A percentile compares a stretch with the other conserved stretches of the same genome.
phyloP scores from a whole-genome alignment of 116 monocot species.

The Cymodocea nodosa region DNA sequence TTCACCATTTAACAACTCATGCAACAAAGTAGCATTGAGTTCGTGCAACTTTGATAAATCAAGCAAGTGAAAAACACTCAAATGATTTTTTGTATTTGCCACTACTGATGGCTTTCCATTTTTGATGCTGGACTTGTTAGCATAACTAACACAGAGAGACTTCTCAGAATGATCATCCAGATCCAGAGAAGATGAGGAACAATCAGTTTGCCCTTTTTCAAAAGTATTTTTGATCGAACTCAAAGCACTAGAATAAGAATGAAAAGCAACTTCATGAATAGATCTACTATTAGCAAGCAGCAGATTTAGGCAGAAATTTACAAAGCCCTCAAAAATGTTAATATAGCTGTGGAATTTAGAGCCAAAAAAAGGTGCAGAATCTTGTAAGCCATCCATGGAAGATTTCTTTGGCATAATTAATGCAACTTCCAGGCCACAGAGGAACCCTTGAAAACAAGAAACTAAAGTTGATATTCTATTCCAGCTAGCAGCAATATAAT shows the following conservation, averaged over 20 bases:
- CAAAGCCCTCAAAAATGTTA: slow-evolving; percentile 35
- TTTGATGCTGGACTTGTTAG: neutral
- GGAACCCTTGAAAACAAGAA: slow-evolving; percentile 71
- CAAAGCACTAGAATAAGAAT: no score
- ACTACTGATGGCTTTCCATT: neutral
- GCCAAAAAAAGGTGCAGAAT: slow-evolving; percentile 7
- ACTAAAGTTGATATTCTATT: slow-evolving; percentile 28
- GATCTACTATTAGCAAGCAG: slow-evolving; percentile 22
- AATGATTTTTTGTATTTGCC: neutral
- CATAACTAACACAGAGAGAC: neutral
- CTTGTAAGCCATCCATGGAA: slow-evolving; percentile 1
- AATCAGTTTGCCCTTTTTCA: neutral
- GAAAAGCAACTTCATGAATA: neutral
- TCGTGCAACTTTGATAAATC: slow-evolving; percentile 21
- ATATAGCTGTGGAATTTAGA: slow-evolving; percentile 31
- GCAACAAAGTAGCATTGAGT: slow-evolving; percentile 17
- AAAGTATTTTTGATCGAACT: no score
- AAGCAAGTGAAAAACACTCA: slow-evolving; percentile 11
- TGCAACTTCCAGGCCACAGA: slow-evolving; percentile 47
- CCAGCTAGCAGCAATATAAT: slow-evolving; percentile 13
- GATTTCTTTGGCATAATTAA: slow-evolving; percentile 17
- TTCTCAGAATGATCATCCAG: neutral
- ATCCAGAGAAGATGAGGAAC: neutral
- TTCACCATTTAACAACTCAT: slow-evolving; percentile 37
- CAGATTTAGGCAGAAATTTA: slow-evolving; percentile 35